These are phyloP conservation scores for Plasmodium cynomolgi DNA, from an alignment of 169 alveolate species.

Conservation along the genomic window DNA sequence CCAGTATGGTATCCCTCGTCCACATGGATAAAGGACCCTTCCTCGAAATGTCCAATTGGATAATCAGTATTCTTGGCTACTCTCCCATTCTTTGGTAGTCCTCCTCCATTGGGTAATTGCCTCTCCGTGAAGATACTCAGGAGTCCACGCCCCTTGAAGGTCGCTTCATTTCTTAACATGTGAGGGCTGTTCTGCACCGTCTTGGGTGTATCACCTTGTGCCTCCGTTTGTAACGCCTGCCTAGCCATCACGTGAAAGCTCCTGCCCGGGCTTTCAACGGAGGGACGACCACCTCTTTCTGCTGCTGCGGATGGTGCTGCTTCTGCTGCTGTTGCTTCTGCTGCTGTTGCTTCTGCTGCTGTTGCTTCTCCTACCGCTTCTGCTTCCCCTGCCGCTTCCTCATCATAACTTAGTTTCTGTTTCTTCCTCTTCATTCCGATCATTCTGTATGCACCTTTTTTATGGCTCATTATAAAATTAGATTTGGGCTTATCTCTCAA, in stretches of 20 bases:
- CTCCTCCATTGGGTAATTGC: neutral
- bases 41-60: neutral
- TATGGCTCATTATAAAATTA: slow-evolving; percentile 1
- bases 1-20: neutral
- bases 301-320: neutral
- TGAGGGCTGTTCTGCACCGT: neutral
- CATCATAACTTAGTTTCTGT: neutral
- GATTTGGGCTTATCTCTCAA: slow-evolving; percentile 21
- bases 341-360: neutral
- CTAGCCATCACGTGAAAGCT: neutral
- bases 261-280: neutral
- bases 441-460: slow-evolving; percentile 16
- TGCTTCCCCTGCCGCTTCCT: neutral
- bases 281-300: neutral
- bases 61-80: neutral
- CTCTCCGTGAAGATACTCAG: neutral
- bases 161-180: neutral
- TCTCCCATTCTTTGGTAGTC: neutral
- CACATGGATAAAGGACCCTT: neutral
- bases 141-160: neutral
- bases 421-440: slow-evolving; percentile 24
- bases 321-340: neutral
- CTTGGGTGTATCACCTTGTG: neutral
- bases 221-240: neutral
- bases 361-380: neutral